A percentile compares a stretch with the other conserved stretches of the same genome.
These are phyloP conservation scores for Fusarium mangiferae DNA, from an alignment of 2,329 filamentous ascomycete genomes.

Conservation along the genomic window DNA sequence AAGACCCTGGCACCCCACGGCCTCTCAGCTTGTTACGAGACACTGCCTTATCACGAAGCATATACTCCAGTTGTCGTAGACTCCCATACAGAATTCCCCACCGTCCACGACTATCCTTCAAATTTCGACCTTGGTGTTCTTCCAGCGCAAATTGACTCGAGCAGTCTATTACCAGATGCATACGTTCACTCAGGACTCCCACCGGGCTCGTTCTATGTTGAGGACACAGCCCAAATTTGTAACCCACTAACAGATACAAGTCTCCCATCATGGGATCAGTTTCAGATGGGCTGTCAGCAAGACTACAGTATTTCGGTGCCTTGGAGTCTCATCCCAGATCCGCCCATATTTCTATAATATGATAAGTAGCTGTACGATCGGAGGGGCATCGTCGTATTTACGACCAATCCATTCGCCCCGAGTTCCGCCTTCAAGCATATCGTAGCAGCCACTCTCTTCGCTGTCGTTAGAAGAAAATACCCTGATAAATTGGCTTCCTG, in stretches of 20 bases:
- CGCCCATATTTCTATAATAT: too few relatives aligned
- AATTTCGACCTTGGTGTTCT: neutral
- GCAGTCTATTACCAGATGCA: too few relatives aligned
- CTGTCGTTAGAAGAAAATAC: too few relatives aligned
- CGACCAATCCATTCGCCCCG: too few relatives aligned
- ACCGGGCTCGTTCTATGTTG: neutral
- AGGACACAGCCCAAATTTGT: neutral
- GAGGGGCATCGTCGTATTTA: too few relatives aligned
- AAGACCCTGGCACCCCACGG: neutral
- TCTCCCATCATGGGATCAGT: neutral
- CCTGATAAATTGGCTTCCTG: too few relatives aligned
- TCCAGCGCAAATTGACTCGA: neutral
- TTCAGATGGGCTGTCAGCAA: neutral
- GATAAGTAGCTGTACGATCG: too few relatives aligned
- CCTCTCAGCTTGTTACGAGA: accelerated
- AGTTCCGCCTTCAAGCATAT: too few relatives aligned
- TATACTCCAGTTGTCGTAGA: neutral
- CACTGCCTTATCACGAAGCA: neutral
- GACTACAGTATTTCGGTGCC: neutral
- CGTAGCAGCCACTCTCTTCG: too few relatives aligned
- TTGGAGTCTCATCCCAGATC: neutral
- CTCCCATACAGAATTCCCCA: too few relatives aligned
- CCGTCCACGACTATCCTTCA: neutral
- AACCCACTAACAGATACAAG: neutral
- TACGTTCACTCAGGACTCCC: accelerated